phyloP scores from a whole-genome alignment of 805 yeast species.

The Starmera quercuum region DNA sequence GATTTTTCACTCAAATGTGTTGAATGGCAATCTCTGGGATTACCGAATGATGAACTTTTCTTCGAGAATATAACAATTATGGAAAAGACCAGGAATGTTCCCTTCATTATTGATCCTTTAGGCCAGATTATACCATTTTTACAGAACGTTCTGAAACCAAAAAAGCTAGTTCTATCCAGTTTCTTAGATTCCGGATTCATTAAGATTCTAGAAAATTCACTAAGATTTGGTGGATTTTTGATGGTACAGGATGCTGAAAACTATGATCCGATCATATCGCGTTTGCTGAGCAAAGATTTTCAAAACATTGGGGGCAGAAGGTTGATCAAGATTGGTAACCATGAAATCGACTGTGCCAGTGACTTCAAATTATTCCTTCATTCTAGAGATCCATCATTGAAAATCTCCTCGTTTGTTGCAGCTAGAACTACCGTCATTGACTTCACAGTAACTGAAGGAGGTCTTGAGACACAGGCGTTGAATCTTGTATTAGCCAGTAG shows the following conservation, averaged over 20 bases:
- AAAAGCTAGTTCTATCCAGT: conserved; percentile 49
- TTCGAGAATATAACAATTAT: conserved; percentile 59
- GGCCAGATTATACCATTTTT: conserved; percentile 37
- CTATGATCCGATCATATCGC: conserved; percentile 65
- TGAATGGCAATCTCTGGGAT: conserved; percentile 45
- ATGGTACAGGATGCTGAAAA: conserved; percentile 74
- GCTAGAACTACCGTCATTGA: conserved; percentile 60
- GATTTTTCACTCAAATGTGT: conserved; percentile 32
- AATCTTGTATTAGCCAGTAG: conserved; percentile 45
- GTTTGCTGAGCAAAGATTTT: conserved; percentile 55
- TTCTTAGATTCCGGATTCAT: conserved; percentile 62
- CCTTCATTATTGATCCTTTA: conserved; percentile 71
- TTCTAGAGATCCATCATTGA: conserved; percentile 47
- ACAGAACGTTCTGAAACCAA: conserved; percentile 19
- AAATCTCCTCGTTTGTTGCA: conserved; percentile 45
- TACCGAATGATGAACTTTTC: conserved; percentile 52
- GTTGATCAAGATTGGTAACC: conserved; percentile 51
- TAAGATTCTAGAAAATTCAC: conserved; percentile 68
- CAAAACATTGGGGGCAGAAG: conserved; percentile 63
- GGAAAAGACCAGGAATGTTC: conserved; percentile 28
- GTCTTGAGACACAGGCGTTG: conserved; percentile 55
- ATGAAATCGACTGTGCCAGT: conserved; percentile 58
- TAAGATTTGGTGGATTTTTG: conserved; percentile 75
- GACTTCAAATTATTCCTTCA: conserved; percentile 54
- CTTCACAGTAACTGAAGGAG: conserved; percentile 64